A percentile compares a stretch with the other conserved stretches of the same genome.
phyloP scores from a whole-genome alignment of 305 asterid species.

The Solanum hybrid region DNA sequence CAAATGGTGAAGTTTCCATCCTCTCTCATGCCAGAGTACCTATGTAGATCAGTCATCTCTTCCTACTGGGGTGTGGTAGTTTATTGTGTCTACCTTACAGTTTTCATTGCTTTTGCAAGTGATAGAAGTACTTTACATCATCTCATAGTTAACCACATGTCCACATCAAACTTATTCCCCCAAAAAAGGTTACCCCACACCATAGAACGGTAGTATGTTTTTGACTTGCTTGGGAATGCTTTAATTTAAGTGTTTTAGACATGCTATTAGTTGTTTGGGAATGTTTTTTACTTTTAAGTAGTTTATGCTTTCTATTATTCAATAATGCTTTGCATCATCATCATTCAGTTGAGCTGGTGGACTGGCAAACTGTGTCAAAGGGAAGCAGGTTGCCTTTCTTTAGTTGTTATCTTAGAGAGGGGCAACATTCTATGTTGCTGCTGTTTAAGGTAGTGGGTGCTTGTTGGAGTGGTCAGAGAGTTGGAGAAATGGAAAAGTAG shows the following conservation, averaged over 20 bases:
- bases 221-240: background rate
- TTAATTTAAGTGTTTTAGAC: background rate
- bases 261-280: background rate
- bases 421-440: background rate
- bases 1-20: constrained; percentile 39
- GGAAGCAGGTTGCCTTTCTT: background rate
- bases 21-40: background rate
- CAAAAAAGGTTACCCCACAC: background rate
- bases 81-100: background rate
- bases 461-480: background rate
- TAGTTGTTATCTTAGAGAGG: background rate
- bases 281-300: background rate
- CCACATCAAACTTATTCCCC: background rate
- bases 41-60: constrained; percentile 5
- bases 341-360: background rate
- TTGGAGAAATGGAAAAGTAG: background rate
- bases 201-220: background rate
- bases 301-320: background rate
- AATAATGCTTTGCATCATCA: background rate
- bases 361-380: background rate
- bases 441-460: background rate
- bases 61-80: constrained; percentile 2
- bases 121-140: background rate
- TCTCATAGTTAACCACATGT: background rate
- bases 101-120: background rate